Conservation (phyloP, 1,139 yeast species). For the Tardiomyces depauwii region DNA sequence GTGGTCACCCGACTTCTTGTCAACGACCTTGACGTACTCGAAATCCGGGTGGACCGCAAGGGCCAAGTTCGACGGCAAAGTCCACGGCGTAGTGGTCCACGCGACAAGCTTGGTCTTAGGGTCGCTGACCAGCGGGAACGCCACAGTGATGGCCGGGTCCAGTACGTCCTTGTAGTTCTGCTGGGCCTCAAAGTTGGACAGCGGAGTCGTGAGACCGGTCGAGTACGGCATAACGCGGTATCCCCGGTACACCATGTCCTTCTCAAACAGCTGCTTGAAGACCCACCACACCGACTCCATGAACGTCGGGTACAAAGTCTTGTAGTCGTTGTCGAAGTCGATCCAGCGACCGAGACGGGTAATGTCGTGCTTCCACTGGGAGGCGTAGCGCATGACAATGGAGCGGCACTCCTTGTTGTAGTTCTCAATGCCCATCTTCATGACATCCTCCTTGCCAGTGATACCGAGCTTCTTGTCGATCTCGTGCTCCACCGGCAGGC, state of each 20-base stretch:
- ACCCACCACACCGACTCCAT: conserved; percentile 99
- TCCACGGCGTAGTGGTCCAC: conserved; percentile 99
- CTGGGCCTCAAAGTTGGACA: conserved; percentile 96
- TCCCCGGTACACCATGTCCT: conserved; percentile 86
- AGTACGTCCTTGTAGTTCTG: conserved; percentile 94
- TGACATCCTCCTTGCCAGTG: conserved; percentile 87
- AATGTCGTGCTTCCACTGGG: conserved; percentile 86
- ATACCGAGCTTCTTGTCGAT: conserved; percentile 95
- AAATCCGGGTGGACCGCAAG: conserved; percentile 85
- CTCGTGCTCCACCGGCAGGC: conserved; percentile 96
- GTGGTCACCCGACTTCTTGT: conserved; percentile 72
- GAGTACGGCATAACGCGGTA: conserved; percentile 98
- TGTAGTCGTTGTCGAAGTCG: conserved; percentile 96
- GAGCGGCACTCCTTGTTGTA: conserved; percentile 91
- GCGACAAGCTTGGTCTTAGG: conserved; percentile 80
- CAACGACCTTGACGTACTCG: conserved; percentile 85
- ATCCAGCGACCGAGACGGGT: conserved; percentile 98
- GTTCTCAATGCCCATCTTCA: conserved; percentile 85
- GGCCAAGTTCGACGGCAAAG: conserved; percentile 88
- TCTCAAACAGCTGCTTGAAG: conserved; percentile 75
- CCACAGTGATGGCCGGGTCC: conserved; percentile 93
- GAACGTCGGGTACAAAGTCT: conserved; percentile 86
- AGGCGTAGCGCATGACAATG: conserved; percentile 95
- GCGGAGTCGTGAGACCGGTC: conserved; percentile 92
- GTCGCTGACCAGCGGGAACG: conserved; percentile 72